A percentile compares a stretch with the other conserved stretches of the same genome.
Evolutionary conservation across 176 grass and related monocot species (phyloP).

Genomic region (Puccinellia tenuiflora): DNA sequence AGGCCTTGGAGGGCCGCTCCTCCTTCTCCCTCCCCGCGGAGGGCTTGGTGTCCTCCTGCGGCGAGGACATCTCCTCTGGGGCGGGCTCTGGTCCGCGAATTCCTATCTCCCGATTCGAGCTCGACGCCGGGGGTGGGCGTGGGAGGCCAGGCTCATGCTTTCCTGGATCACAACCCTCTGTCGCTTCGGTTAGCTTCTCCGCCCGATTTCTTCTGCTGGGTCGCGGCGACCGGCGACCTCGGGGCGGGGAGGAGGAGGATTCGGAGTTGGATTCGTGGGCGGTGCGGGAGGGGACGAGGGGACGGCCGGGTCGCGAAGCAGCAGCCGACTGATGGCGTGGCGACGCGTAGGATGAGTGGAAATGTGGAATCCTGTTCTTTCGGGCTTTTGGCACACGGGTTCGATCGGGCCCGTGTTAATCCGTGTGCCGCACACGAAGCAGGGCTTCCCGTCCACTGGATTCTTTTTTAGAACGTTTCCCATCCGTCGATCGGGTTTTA

Average conservation of each 20-base stretch:
- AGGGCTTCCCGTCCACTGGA: background rate
- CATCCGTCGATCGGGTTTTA: background rate
- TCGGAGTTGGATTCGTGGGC: conserved; percentile 18
- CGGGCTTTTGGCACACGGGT: background rate
- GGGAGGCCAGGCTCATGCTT: conserved; percentile 37
- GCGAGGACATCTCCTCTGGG: conserved; percentile 25
- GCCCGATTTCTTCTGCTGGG: background rate
- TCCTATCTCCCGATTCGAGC: conserved; percentile 34
- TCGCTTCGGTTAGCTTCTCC: background rate
- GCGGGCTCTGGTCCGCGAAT: background rate
- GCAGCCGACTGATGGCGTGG: conserved; percentile 6
- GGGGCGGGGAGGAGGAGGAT: background rate
- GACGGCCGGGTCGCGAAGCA: background rate
- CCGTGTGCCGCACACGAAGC: background rate
- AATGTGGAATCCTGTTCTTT: background rate
- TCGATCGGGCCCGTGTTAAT: background rate
- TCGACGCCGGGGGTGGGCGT: conserved; percentile 8
- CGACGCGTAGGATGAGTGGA: background rate
- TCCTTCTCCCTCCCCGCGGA: conserved; percentile 30
- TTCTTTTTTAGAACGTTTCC: background rate
- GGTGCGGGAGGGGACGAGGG: background rate
- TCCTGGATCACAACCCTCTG: background rate
- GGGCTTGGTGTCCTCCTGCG: conserved; percentile 19
- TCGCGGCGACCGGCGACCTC: background rate
- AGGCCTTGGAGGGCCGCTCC: conserved; percentile 50